phyloP scores from a whole-genome alignment of 1,284 basidiomycete genomes.

The Fomes fomentarius region DNA sequence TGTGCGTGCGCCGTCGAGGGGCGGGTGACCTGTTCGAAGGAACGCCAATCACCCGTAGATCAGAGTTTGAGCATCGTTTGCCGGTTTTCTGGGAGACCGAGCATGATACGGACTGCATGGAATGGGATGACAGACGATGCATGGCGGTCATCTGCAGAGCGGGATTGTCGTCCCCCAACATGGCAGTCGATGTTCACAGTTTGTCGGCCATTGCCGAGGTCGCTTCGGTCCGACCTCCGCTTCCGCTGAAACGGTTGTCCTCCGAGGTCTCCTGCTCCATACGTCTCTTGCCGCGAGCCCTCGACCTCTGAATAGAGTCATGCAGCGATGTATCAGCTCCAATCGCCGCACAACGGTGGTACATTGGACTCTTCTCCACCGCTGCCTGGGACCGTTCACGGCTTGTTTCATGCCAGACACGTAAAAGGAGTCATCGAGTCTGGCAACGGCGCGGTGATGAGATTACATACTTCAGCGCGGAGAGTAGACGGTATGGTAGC shows the following conservation, averaged over 20 bases:
- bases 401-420: neutral
- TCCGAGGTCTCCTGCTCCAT: too few relatives aligned
- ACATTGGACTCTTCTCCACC: neutral
- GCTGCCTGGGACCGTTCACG: neutral
- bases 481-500: neutral
- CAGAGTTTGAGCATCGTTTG: neutral
- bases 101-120: slow-evolving; percentile 24
- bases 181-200: slow-evolving; percentile 3
- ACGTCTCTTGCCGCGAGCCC: too few relatives aligned
- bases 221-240: neutral
- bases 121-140: slow-evolving; percentile 7
- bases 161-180: slow-evolving; percentile 19
- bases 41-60: neutral
- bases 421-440: slow-evolving; percentile 6
- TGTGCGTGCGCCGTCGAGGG: neutral
- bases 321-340: too few relatives aligned
- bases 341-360: too few relatives aligned
- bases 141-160: slow-evolving; percentile 9
- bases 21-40: neutral
- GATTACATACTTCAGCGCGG: slow-evolving; percentile 4
- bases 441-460: slow-evolving; percentile 12
- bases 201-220: slow-evolving; percentile 3
- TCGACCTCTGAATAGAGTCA: too few relatives aligned
- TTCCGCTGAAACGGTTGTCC: too few relatives aligned
- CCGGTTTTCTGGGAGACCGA: slow-evolving; percentile 8